phyloP scores from a whole-genome alignment of 768 basidiomycete genomes.

The Tremella fuciformis region DNA sequence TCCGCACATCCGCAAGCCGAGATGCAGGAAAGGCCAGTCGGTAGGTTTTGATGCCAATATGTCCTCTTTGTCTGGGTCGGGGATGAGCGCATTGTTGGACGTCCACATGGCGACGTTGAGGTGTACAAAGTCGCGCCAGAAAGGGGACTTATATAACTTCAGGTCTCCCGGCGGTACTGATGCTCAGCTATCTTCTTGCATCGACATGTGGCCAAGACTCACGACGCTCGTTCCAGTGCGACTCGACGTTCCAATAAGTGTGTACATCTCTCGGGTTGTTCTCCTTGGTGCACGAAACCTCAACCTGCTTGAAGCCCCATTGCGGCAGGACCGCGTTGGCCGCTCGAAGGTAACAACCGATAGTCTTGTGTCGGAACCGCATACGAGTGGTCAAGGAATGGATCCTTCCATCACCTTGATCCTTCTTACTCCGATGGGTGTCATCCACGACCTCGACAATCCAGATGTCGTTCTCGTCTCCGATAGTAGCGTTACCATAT shows the following conservation, averaged over 20 bases:
- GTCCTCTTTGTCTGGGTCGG: constrained; percentile 97
- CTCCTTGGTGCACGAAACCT: constrained; percentile 88
- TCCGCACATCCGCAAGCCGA: constrained; percentile 94
- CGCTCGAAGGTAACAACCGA: constrained; percentile 86
- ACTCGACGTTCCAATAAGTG: constrained; percentile 98
- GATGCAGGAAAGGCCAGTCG: constrained; percentile 88
- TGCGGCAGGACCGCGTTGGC: constrained; percentile 85
- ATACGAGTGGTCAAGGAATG: constrained; percentile 88
- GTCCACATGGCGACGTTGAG: constrained; percentile 99
- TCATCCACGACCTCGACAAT: constrained; percentile 91
- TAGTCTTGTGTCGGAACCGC: constrained; percentile 70
- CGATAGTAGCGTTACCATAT: constrained; percentile 85
- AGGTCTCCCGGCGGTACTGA: constrained; percentile 77
- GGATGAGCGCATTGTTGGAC: constrained; percentile 95
- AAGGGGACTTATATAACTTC: constrained; percentile 83
- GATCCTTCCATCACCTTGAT: constrained; percentile 62
- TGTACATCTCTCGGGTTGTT: constrained; percentile 74
- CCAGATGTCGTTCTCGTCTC: constrained; percentile 89
- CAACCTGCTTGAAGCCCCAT: constrained; percentile 99
- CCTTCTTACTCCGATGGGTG: constrained; percentile 61
- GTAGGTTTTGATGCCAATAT: constrained; percentile 87
- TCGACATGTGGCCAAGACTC: constrained; percentile 51
- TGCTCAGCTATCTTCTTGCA: not conserved
- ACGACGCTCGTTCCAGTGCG: constrained; percentile 94
- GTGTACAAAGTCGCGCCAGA: constrained; percentile 96